Conservation (phyloP, 202 grass and related monocot genomes). For the Panicum virgatum region DNA sequence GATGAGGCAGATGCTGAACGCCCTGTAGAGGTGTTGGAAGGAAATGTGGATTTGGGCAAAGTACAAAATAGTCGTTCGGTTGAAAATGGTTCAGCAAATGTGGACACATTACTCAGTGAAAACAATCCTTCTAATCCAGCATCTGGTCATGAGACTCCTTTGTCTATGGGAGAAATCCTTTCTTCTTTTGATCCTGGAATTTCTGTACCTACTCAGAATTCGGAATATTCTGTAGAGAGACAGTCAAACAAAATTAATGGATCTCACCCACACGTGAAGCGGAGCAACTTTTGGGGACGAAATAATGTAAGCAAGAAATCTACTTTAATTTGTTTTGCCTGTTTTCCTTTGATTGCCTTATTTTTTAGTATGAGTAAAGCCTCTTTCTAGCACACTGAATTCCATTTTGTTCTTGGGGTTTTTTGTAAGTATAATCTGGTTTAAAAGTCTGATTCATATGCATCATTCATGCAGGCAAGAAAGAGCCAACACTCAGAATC, state of each 20-base stretch:
- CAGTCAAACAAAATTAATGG: constrained; percentile 72
- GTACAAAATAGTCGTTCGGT: constrained; percentile 45
- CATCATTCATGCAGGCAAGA: constrained; percentile 70
- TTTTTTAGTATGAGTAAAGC: constrained; percentile 5
- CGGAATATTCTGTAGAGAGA: constrained; percentile 71
- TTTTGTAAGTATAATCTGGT: neutral
- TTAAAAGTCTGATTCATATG: constrained; percentile 32
- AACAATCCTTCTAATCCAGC: constrained; percentile 56
- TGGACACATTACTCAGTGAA: constrained; percentile 44
- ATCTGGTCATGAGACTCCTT: constrained; percentile 46
- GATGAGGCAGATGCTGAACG: constrained; percentile 67
- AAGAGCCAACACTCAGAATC: constrained; percentile 82
- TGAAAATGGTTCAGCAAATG: constrained; percentile 56
- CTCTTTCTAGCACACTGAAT: constrained; percentile 11
- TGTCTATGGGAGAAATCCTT: constrained; percentile 99
- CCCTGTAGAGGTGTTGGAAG: constrained; percentile 35
- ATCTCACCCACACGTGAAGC: constrained; percentile 66
- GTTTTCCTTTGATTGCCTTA: neutral
- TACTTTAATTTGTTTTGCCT: constrained; percentile 16
- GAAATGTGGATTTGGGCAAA: constrained; percentile 57
- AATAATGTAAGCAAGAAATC: constrained; percentile 69
- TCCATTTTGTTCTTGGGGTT: neutral
- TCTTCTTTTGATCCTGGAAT: constrained; percentile 93
- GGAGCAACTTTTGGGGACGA: constrained; percentile 83
- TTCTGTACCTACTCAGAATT: constrained; percentile 54